Conservation (phyloP, 1,284 basidiomycete species). For the Stereum hirsutum region DNA sequence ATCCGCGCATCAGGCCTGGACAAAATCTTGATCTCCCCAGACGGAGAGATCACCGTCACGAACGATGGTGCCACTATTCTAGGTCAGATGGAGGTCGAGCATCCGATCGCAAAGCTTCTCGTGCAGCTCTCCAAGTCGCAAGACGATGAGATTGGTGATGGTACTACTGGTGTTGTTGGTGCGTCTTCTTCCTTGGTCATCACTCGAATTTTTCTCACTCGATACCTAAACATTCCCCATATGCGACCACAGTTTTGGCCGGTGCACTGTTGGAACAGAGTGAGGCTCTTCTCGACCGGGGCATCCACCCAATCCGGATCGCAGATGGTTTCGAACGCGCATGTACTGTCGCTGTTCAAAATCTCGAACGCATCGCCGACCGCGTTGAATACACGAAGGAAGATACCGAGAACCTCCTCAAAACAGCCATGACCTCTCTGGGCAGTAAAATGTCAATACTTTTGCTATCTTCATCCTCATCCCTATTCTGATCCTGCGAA, state of each 20-base stretch:
- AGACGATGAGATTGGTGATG: conserved; percentile 99
- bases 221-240: too few species aligned
- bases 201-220: background rate
- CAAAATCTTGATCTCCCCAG: conserved; percentile 98
- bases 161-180: conserved; percentile 98
- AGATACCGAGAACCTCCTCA: conserved; percentile 83
- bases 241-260: conserved; percentile 66
- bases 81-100: conserved; percentile 96
- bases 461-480: too few species aligned
- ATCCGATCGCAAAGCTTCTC: conserved; percentile 96
- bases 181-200: too few species aligned
- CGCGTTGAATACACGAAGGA: conserved; percentile 76
- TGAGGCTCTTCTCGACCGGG: conserved; percentile 87
- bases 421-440: conserved; percentile 92
- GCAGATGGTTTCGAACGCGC: conserved; percentile 97
- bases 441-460: conserved; percentile 91
- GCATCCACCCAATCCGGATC: conserved; percentile 97
- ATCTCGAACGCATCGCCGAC: conserved; percentile 93
- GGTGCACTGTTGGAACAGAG: conserved; percentile 92
- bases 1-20: conserved; percentile 77
- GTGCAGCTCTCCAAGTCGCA: conserved; percentile 97
- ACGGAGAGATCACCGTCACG: conserved; percentile 98
- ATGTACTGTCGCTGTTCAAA: conserved; percentile 81
- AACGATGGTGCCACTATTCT: conserved; percentile 98
- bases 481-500: conserved; percentile 2